These are phyloP conservation scores for Globisporangium canariense DNA, from an alignment of 352 stramenopile species.

Conservation along the genomic window DNA sequence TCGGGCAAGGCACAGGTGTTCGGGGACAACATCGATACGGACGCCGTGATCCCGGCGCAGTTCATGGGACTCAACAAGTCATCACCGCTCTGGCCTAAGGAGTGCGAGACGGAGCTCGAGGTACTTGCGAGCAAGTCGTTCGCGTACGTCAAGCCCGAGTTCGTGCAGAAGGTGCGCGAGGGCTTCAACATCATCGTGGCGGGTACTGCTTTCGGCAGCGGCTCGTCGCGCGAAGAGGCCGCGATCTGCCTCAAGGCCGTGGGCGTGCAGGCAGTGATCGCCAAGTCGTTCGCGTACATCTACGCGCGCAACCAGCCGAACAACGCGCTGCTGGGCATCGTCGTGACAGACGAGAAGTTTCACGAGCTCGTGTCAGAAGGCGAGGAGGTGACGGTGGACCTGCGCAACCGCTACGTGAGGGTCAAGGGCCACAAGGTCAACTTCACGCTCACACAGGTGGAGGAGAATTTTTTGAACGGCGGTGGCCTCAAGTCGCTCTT, in stretches of 20 bases:
- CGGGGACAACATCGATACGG: slow-evolving; percentile 80
- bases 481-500: slow-evolving; percentile 74
- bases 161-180: slow-evolving; percentile 61
- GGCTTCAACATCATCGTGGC: slow-evolving; percentile 82
- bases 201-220: slow-evolving; percentile 66
- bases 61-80: slow-evolving; percentile 83
- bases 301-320: slow-evolving; percentile 85
- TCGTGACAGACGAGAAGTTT: slow-evolving; percentile 80
- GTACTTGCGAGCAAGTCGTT: slow-evolving; percentile 80
- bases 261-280: slow-evolving; percentile 76
- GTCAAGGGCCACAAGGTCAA: slow-evolving; percentile 56
- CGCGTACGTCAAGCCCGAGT: slow-evolving; percentile 79
- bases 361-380: slow-evolving; percentile 67
- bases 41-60: slow-evolving; percentile 77
- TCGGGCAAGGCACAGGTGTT: slow-evolving; percentile 68
- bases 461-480: slow-evolving; percentile 79
- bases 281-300: slow-evolving; percentile 86
- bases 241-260: slow-evolving; percentile 81
- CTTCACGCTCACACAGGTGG: slow-evolving; percentile 73
- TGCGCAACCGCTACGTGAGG: slow-evolving; percentile 62
- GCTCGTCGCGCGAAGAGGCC: slow-evolving; percentile 76
- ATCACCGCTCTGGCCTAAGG: slow-evolving; percentile 70
- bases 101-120: slow-evolving; percentile 78
- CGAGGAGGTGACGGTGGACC: slow-evolving; percentile 64
- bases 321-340: slow-evolving; percentile 77